phyloP scores from a whole-genome alignment of 2,329 filamentous ascomycete genomes.

The Trichocomaceae sp. region DNA sequence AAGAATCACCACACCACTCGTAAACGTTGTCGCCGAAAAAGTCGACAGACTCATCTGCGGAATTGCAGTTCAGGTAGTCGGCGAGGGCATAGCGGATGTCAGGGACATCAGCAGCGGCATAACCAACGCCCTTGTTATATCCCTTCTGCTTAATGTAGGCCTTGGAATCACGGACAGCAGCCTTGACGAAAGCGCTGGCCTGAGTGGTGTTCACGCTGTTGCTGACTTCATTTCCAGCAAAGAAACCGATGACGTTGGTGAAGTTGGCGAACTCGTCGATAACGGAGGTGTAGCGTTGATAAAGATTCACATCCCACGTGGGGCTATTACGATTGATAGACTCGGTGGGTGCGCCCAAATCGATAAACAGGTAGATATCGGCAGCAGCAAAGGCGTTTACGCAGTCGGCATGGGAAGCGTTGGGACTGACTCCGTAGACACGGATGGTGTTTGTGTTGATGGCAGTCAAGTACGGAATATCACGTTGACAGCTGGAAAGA shows the following conservation, averaged over 20 bases:
- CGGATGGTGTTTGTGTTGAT: constrained; percentile 89
- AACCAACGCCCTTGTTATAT: constrained; percentile 84
- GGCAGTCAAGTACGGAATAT: constrained; percentile 72
- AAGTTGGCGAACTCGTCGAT: constrained; percentile 76
- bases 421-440: constrained; percentile 86
- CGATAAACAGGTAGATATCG: constrained; percentile 92
- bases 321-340: constrained; percentile 83
- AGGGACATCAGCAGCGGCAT: constrained; percentile 89
- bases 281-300: constrained; percentile 73
- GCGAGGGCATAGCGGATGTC: constrained; percentile 75
- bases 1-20: constrained; percentile 94
- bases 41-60: constrained; percentile 63
- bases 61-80: constrained; percentile 90
- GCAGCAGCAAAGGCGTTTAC: constrained; percentile 76
- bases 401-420: constrained; percentile 68
- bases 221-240: constrained; percentile 95
- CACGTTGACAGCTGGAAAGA: constrained; percentile 64
- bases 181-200: constrained; percentile 93
- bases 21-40: constrained; percentile 99
- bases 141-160: constrained; percentile 76
- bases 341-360: constrained; percentile 70
- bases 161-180: constrained; percentile 94
- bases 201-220: constrained; percentile 83
- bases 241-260: constrained; percentile 92
- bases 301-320: constrained; percentile 71